phyloP scores from a whole-genome alignment of 2,329 filamentous ascomycete genomes.

The Paecilomyces dactylethromorphus region DNA sequence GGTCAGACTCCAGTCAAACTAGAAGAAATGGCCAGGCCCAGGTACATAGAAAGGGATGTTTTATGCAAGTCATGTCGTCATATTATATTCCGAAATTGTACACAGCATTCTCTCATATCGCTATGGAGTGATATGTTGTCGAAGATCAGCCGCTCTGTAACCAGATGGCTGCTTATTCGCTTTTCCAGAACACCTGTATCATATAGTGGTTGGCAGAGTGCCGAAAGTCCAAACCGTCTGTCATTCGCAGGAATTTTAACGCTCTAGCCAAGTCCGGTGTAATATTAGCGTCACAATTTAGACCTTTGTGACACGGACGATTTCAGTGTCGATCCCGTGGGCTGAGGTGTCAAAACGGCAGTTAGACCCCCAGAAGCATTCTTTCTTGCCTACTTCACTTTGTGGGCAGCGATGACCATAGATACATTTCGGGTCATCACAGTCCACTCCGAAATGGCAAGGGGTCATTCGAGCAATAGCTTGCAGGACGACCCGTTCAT shows the following conservation, averaged over 20 bases:
- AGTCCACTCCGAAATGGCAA: constrained; percentile 52
- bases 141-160: neutral
- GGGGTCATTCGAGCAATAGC: constrained; percentile 58
- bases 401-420: constrained; percentile 59
- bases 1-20: no score
- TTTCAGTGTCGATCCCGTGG: constrained; percentile 52
- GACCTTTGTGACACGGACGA: constrained; percentile 48
- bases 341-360: constrained; percentile 54
- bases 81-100: neutral
- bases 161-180: neutral
- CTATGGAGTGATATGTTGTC: neutral
- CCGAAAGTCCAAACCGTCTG: neutral
- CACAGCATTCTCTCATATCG: neutral
- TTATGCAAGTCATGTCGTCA: neutral
- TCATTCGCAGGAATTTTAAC: neutral
- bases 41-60: neutral
- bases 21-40: neutral
- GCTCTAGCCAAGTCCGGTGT: neutral
- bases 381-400: constrained; percentile 44
- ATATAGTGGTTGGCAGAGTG: neutral
- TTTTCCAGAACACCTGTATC: neutral
- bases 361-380: constrained; percentile 51
- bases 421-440: constrained; percentile 55
- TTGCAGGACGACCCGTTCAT: constrained; percentile 48
- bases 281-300: constrained; percentile 11